Percentiles rank a stretch among this genome's conserved stretches.
These are phyloP conservation scores for Bonia amplexicaulis DNA, from an alignment of 176 grass and related monocot genomes.

Conservation along the genomic window DNA sequence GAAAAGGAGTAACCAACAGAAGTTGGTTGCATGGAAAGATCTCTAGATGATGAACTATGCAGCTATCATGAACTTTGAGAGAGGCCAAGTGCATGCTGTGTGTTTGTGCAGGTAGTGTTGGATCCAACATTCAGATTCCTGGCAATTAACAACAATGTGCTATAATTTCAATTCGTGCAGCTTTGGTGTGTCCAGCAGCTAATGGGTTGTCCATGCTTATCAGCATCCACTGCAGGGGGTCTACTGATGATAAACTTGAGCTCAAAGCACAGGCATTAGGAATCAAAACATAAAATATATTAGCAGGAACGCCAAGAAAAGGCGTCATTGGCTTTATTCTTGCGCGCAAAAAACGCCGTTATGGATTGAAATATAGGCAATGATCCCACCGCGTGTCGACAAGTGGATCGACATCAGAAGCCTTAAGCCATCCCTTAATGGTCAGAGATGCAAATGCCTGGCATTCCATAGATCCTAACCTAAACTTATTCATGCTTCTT, in stretches of 20 bases:
- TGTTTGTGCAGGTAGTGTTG: conserved; percentile 34
- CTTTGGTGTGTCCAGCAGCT: conserved; percentile 9
- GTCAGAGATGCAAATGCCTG: conserved; percentile 56
- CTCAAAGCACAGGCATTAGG: conserved; percentile 14
- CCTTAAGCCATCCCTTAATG: conserved; percentile 46
- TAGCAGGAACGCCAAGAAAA: conserved; percentile 25
- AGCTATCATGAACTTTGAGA: conserved; percentile 23
- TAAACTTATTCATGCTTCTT: conserved; percentile 27
- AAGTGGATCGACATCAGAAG: conserved; percentile 44
- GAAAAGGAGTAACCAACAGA: neutral
- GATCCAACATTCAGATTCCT: conserved; percentile 40
- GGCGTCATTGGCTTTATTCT: conserved; percentile 35
- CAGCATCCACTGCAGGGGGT: conserved; percentile 45
- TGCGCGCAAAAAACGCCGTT: neutral
- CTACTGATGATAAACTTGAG: conserved; percentile 38
- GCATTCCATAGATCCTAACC: conserved; percentile 33
- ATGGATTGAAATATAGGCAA: conserved; percentile 21
- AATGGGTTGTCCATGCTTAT: conserved; percentile 42
- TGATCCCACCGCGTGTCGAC: conserved; percentile 20
- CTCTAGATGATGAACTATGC: neutral
- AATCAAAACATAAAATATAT: conserved; percentile 43
- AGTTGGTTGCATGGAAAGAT: neutral
- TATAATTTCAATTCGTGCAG: neutral
- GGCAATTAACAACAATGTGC: conserved; percentile 26
- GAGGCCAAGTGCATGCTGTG: conserved; percentile 27